Conservation (phyloP, 2,329 filamentous ascomycete genomes). For the Arthrinium phaeospermum region DNA sequence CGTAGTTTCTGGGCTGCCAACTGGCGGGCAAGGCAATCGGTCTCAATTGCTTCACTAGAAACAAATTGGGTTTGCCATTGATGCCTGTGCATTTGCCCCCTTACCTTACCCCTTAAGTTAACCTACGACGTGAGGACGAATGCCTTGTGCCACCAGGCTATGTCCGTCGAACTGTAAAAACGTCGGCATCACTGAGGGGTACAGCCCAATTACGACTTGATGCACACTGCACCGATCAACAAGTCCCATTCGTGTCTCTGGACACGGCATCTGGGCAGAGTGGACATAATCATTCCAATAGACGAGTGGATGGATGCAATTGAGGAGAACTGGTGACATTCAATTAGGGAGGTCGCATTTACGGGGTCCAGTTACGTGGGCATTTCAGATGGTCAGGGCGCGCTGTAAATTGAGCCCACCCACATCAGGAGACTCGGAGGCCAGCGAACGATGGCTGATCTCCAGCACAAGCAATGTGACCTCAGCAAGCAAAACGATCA, state of each 20-base stretch:
- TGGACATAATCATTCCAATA: background rate
- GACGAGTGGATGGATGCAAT: background rate
- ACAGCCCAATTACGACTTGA: background rate
- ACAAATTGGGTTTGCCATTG: background rate
- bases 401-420: background rate
- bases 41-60: background rate
- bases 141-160: background rate
- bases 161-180: constrained; percentile 7
- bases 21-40: background rate
- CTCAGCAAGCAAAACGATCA: background rate
- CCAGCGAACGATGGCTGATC: background rate
- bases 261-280: background rate
- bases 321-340: background rate
- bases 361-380: too few relatives aligned
- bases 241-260: too few relatives aligned
- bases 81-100: background rate
- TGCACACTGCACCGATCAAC: background rate
- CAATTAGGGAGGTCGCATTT: background rate
- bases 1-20: background rate
- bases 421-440: constrained; percentile 3
- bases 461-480: background rate
- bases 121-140: background rate
- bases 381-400: background rate
- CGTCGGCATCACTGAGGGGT: background rate
- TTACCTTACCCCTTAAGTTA: background rate